These are phyloP conservation scores for Phytophthora litchii DNA, from an alignment of 352 stramenopile species.

Conservation along the genomic window DNA sequence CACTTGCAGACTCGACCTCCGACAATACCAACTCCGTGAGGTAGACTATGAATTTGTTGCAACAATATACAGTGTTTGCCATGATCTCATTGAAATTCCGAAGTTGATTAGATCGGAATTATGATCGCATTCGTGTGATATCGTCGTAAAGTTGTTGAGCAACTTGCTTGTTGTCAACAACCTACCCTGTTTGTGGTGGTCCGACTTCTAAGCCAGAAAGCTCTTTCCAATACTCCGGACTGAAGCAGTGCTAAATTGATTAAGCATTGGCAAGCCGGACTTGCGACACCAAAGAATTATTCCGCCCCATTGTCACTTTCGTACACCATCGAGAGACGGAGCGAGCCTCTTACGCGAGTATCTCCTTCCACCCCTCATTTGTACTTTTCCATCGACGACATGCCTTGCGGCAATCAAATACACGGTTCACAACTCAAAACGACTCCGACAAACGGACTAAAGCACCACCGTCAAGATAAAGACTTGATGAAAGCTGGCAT, in stretches of 20 bases:
- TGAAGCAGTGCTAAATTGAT: too few relatives aligned
- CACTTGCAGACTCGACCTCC: slow-evolving; percentile 5
- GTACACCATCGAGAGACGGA: background rate
- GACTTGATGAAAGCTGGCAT: slow-evolving; percentile 10
- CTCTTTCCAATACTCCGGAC: background rate
- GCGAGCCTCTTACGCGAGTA: background rate
- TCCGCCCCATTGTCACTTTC: background rate
- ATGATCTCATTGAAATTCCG: too few relatives aligned
- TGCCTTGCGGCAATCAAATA: background rate
- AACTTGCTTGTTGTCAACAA: background rate
- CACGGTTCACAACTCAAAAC: background rate
- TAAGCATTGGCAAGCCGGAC: background rate
- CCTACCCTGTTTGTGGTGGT: background rate
- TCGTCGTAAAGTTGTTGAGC: background rate
- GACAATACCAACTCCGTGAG: slow-evolving; percentile 4
- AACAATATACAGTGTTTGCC: background rate
- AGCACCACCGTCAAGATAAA: slow-evolving; percentile 3
- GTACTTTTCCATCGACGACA: background rate
- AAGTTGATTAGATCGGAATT: too few relatives aligned
- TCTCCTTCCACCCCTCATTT: background rate
- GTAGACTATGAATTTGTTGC: too few relatives aligned
- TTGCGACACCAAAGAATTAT: background rate
- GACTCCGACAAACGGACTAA: background rate
- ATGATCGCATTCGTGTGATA: too few relatives aligned
- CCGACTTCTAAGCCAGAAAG: background rate